Conservation (phyloP, 148 eudicot genomes). For the Suaeda aralocaspica region DNA sequence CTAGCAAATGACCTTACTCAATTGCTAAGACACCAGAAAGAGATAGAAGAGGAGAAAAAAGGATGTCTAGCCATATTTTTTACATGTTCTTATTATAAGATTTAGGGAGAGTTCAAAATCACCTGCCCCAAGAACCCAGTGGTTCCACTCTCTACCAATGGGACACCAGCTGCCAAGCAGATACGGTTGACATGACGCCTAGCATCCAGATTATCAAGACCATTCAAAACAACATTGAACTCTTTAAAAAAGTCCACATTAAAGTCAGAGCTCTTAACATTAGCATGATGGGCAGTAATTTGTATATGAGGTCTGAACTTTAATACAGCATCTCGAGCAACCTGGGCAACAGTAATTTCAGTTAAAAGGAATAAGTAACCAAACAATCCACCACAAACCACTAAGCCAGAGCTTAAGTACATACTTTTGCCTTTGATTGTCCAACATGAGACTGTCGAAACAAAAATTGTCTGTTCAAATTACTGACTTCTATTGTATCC, state of each 20-base stretch:
- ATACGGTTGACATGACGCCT: constrained; percentile 96
- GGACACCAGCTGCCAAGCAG: constrained; percentile 87
- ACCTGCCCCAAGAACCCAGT: constrained; percentile 98
- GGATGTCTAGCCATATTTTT: neutral
- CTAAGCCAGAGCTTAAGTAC: constrained; percentile 23
- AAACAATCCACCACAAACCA: constrained; percentile 1
- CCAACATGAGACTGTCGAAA: constrained; percentile 92
- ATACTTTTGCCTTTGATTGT: constrained; percentile 90
- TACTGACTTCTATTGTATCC: constrained; percentile 99
- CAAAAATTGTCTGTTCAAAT: constrained; percentile 88
- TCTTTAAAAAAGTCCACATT: constrained; percentile 86
- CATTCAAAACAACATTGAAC: constrained; percentile 84
- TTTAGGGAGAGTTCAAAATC: neutral
- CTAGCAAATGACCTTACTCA: neutral
- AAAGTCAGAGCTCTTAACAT: constrained; percentile 81
- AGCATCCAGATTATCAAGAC: constrained; percentile 94
- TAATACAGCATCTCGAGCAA: constrained; percentile 92
- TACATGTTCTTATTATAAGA: neutral
- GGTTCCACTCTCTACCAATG: constrained; percentile 89
- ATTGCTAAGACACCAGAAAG: neutral
- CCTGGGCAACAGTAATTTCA: constrained; percentile 41
- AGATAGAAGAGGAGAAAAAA: neutral
- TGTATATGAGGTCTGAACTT: constrained; percentile 79
- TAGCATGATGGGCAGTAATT: constrained; percentile 88
- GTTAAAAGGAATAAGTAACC: neutral